These are phyloP conservation scores for Chaetomium strumarium DNA, from an alignment of 2,329 filamentous ascomycete species.

Conservation along the genomic window DNA sequence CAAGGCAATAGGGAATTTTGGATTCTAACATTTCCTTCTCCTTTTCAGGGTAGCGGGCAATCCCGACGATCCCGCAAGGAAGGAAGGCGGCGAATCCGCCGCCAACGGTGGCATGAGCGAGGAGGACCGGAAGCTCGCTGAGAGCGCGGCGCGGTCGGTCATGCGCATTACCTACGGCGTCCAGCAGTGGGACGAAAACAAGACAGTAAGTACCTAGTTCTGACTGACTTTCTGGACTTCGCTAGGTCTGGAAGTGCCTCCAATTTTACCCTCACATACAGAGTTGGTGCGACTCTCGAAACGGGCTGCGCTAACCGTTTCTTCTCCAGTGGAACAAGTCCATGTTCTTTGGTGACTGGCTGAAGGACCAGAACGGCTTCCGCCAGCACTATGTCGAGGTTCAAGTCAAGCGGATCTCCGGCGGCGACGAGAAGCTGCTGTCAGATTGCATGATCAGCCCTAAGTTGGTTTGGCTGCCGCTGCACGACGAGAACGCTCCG, in stretches of 20 bases:
- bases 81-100: neutral
- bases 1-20: neutral
- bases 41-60: constrained; percentile 16
- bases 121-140: constrained; percentile 7
- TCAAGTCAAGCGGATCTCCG: constrained; percentile 23
- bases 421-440: constrained; percentile 15
- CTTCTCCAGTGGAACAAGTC: constrained; percentile 17
- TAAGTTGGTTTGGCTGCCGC: constrained; percentile 13
- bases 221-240: neutral
- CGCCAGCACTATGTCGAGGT: constrained; percentile 19
- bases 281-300: neutral
- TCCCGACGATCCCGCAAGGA: constrained; percentile 11
- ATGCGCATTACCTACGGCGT: constrained; percentile 8
- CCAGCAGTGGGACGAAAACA: constrained; percentile 3
- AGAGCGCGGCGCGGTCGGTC: constrained; percentile 6
- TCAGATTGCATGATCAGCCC: constrained; percentile 14
- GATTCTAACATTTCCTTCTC: constrained; percentile 2
- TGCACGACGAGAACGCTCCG: constrained; percentile 9
- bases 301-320: neutral
- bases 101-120: constrained; percentile 5
- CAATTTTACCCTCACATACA: neutral
- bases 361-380: constrained; percentile 11
- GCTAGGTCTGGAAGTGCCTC: neutral
- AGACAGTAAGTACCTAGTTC: constrained; percentile 2
- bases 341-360: constrained; percentile 21